Conservation (phyloP, 805 yeast genomes). For the Starmerella tilneyi region DNA sequence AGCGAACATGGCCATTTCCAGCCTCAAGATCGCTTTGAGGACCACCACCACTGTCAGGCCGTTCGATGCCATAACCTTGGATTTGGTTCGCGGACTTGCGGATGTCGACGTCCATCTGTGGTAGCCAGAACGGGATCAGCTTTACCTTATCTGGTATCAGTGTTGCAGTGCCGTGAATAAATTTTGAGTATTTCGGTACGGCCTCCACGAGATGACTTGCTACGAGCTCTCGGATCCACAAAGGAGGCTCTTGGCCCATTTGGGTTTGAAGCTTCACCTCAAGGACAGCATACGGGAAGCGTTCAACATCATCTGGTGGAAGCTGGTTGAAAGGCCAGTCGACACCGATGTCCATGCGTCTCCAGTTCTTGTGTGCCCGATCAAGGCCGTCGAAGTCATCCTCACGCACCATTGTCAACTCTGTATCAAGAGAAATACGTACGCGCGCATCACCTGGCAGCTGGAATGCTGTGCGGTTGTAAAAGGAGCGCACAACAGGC, state of each 20-base stretch:
- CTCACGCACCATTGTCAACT: conserved; percentile 93
- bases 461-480: conserved; percentile 97
- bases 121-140: conserved; percentile 91
- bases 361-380: conserved; percentile 89
- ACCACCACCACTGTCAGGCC: conserved; percentile 5
- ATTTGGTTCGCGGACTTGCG: conserved; percentile 56
- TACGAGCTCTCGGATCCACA: conserved; percentile 90
- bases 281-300: conserved; percentile 94
- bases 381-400: conserved; percentile 90
- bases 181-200: conserved; percentile 94
- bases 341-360: conserved; percentile 96
- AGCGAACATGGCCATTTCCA: conserved; percentile 15
- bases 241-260: conserved; percentile 97
- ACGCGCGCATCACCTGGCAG: conserved; percentile 99
- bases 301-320: conserved; percentile 71
- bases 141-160: conserved; percentile 72
- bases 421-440: conserved; percentile 95
- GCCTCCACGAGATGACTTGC: conserved; percentile 93
- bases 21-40: conserved; percentile 16
- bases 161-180: conserved; percentile 94
- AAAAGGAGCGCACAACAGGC: conserved; percentile 92
- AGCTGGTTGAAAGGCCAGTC: conserved; percentile 89
- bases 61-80: conserved; percentile 9
- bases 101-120: conserved; percentile 93
- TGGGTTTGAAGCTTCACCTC: conserved; percentile 97